phyloP scores from a whole-genome alignment of 2,329 filamentous ascomycete genomes.

The Thielaviopsis punctulata region DNA sequence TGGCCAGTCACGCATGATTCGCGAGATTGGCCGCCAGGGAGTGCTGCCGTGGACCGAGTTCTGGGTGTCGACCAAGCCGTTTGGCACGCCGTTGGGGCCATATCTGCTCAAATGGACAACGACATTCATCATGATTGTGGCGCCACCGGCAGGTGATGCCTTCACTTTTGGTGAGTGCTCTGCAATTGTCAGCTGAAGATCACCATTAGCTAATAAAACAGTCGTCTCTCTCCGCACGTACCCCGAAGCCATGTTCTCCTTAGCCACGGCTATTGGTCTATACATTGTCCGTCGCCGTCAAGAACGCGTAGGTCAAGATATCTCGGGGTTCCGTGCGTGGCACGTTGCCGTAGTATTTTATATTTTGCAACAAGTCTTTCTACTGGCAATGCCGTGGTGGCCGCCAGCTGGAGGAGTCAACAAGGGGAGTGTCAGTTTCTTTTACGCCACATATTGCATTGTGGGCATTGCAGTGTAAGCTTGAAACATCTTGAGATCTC shows the following conservation, averaged over 20 bases:
- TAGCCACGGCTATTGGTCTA: conserved; percentile 39
- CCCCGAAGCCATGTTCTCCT: conserved; percentile 38
- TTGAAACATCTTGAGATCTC: background rate
- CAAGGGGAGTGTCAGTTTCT: conserved; percentile 53
- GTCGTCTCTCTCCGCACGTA: conserved; percentile 43
- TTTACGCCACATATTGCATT: conserved; percentile 53
- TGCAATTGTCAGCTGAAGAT: background rate
- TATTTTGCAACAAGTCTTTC: conserved; percentile 39
- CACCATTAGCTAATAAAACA: conserved; percentile 13
- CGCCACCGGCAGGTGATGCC: conserved; percentile 43
- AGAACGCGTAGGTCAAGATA: conserved; percentile 28
- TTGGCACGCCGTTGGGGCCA: conserved; percentile 44
- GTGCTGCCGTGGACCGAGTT: conserved; percentile 42
- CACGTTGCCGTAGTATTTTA: conserved; percentile 39
- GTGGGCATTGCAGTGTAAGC: conserved; percentile 47
- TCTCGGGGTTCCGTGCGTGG: conserved; percentile 41
- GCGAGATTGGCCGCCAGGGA: conserved; percentile 44
- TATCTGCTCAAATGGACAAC: conserved; percentile 39
- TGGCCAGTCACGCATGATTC: conserved; percentile 36
- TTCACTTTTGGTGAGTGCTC: conserved; percentile 38
- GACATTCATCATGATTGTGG: conserved; percentile 42
- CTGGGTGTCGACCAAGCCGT: conserved; percentile 46
- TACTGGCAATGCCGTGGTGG: conserved; percentile 56
- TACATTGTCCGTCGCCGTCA: conserved; percentile 39
- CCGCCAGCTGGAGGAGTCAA: conserved; percentile 42